phyloP scores from a whole-genome alignment of 2,329 filamentous ascomycete genomes.

The Colletotrichum sp. region DNA sequence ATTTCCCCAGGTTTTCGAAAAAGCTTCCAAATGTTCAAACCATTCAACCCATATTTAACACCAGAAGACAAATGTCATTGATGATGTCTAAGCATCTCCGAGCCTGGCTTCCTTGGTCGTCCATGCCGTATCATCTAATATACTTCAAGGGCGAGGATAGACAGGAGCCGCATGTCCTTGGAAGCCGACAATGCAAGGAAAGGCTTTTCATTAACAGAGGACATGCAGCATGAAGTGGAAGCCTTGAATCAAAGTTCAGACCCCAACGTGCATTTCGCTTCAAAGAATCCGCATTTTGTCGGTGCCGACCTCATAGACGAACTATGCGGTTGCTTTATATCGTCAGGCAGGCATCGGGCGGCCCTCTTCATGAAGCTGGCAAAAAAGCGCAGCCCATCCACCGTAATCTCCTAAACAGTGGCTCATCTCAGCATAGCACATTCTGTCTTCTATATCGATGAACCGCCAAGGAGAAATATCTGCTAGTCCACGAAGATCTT shows the following conservation, averaged over 20 bases:
- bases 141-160: not conserved
- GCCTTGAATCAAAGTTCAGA: not conserved
- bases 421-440: not conserved
- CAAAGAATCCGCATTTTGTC: no score
- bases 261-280: no score
- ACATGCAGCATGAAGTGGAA: not conserved
- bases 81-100: not conserved
- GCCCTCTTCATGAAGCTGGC: not conserved
- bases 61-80: not conserved
- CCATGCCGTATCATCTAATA: no score
- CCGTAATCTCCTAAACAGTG: fast-evolving
- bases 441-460: not conserved
- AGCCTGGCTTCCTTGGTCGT: no score
- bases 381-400: not conserved
- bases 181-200: no score
- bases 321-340: not conserved
- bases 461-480: not conserved
- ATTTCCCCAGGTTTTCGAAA: not conserved
- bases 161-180: not conserved
- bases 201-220: not conserved
- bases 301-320: not conserved
- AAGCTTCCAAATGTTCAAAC: not conserved
- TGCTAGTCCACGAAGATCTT: not conserved
- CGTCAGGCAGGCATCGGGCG: no score
- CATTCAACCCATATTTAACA: no score